These are phyloP conservation scores for Solanum hybrid DNA, from an alignment of 305 asterid species.

Conservation along the genomic window DNA sequence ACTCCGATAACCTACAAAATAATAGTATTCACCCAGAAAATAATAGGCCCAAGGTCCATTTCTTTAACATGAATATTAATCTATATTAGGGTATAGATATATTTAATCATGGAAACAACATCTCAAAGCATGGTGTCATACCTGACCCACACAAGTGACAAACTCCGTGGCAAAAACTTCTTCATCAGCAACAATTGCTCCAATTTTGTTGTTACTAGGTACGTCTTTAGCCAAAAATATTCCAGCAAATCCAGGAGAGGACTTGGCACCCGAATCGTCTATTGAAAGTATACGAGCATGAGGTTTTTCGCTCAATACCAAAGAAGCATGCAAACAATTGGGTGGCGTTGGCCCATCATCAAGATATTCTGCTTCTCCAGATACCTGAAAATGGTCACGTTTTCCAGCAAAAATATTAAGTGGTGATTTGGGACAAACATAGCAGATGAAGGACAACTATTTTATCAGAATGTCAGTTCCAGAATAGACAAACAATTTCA, in stretches of 20 bases:
- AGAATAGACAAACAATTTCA: neutral
- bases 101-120: neutral
- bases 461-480: neutral
- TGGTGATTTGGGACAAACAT: constrained; percentile 1
- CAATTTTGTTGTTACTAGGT: constrained; percentile 54
- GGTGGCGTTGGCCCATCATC: constrained; percentile 92
- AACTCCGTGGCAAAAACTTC: constrained; percentile 70
- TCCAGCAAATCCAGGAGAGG: constrained; percentile 77
- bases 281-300: constrained; percentile 77
- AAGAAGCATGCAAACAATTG: constrained; percentile 67
- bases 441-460: neutral
- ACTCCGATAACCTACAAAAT: constrained; percentile 71
- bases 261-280: constrained; percentile 62
- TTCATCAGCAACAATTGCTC: constrained; percentile 67
- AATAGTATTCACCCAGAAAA: neutral
- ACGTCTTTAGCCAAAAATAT: constrained; percentile 64
- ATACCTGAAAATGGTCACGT: constrained; percentile 42
- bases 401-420: constrained; percentile 14
- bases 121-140: constrained; percentile 11
- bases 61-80: neutral
- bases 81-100: neutral
- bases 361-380: constrained; percentile 97
- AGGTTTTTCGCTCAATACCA: constrained; percentile 74
- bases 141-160: constrained; percentile 98
- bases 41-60: neutral